Base-by-base conservation (phyloP, 2,329 filamentous ascomycete species). In the Fusarium secorum region DNA sequence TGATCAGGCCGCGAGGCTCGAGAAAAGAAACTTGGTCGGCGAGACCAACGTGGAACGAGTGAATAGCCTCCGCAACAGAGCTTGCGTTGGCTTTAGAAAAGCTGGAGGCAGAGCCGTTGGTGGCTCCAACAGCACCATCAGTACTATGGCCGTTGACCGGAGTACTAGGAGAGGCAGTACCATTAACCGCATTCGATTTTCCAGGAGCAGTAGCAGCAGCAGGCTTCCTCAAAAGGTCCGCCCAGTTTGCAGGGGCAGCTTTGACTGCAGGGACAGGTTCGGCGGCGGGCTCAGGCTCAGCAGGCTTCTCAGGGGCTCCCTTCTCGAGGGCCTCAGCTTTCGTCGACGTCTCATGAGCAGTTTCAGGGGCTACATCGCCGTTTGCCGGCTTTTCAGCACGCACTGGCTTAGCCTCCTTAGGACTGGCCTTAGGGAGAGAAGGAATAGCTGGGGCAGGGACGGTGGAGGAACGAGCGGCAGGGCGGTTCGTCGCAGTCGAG, bases 1-100 rank as follows among this genome's bases (percentile, higher is more conserved):
- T 99, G 74, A 97, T 93, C 77, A 99, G 87, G 52, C 96, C 96
- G 73, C 95, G 89, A 54, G 96, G 96, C 82, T 98, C 94, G 54
- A 99, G 86, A 77, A 98, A 98, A 22, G 92, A 86, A 72, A 95
- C 84, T 75, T 91, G 93, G 35, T 88, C 83, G 39, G 86, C 86
- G 39, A 85, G 85, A 62, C 89, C 87, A 28, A 94, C 89, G 57
- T 87, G 88, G 79, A 95, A 96, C 32, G 89, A 88, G 53, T 87
- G 87, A 56, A 99, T 85, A 38, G 93, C 93, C 74, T 98, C 93
- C 7, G 89, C 91, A 55, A 97, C 84, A 22, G 92, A 91, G 79
- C 78, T 89, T 28, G 80, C 78, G 60, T 84, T 86, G 24, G 82
- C 76, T 73, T 84, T 85, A 11, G 81, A 72, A 64, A 86, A 85